A percentile compares a stretch with the other conserved stretches of the same genome.
phyloP scores from a whole-genome alignment of 768 basidiomycete genomes.

The Psilocybe cubensis region DNA sequence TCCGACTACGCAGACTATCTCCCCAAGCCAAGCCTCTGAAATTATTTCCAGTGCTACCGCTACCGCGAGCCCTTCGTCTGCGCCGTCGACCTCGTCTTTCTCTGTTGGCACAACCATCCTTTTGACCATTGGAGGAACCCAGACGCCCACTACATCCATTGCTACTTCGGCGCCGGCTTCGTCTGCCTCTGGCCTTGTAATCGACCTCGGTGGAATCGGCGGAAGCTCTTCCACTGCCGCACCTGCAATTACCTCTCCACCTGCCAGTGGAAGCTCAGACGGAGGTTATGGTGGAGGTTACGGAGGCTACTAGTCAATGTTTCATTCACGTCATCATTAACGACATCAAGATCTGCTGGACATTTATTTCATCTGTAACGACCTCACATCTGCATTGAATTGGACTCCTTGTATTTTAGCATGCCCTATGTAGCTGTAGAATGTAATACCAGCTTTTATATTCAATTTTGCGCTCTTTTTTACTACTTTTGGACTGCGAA shows the following conservation, averaged over 20 bases:
- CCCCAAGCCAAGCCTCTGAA: slow-evolving; percentile 25
- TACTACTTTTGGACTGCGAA: no score
- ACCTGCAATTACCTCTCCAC: slow-evolving; percentile 4
- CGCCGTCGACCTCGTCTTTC: neutral
- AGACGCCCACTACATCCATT: neutral
- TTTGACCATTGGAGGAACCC: neutral
- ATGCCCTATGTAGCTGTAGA: no score
- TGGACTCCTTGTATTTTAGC: no score
- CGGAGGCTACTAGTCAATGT: neutral
- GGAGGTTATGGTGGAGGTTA: slow-evolving; percentile 18
- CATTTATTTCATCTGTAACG: neutral
- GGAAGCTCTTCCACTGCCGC: neutral
- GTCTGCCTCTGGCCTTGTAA: neutral
- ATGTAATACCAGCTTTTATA: no score
- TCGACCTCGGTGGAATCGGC: neutral
- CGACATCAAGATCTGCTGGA: neutral
- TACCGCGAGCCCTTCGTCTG: neutral
- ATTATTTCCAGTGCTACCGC: slow-evolving; percentile 39
- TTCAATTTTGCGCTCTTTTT: no score
- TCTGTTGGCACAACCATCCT: neutral
- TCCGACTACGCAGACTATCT: slow-evolving; percentile 44
- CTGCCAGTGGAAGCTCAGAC: neutral
- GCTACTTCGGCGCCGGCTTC: neutral
- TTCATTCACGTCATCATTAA: neutral
- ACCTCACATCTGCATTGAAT: no score